Evolutionary conservation across 2,329 filamentous ascomycete species (phyloP).

Genomic region (Colletotrichum euphorbiae): DNA sequence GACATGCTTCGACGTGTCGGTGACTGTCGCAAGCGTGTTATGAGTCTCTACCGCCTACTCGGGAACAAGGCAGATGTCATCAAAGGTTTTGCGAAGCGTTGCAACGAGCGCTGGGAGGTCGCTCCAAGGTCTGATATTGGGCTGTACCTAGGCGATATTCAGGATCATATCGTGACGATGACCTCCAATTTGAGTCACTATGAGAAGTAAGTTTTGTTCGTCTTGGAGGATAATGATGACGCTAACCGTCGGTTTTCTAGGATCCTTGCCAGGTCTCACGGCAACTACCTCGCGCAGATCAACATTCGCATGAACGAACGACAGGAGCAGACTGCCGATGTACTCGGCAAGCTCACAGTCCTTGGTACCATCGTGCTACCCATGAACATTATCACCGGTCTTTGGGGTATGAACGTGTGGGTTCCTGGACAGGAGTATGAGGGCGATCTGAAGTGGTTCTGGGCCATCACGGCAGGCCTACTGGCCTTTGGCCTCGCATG

Average conservation of each 20-base stretch:
- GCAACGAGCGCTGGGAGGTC: slow-evolving; percentile 98
- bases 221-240: too few relatives aligned
- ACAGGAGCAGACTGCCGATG: slow-evolving; percentile 94
- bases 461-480: slow-evolving; percentile 78
- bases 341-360: slow-evolving; percentile 93
- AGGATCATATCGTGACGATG: slow-evolving; percentile 99
- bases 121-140: slow-evolving; percentile 95
- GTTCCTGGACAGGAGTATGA: slow-evolving; percentile 92
- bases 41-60: slow-evolving; percentile 91
- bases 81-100: slow-evolving; percentile 97
- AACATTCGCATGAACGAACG: slow-evolving; percentile 99
- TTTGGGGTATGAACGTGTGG: slow-evolving; percentile 99
- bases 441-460: slow-evolving; percentile 80
- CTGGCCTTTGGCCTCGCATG: slow-evolving; percentile 83
- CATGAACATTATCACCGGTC: slow-evolving; percentile 98
- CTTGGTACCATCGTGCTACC: slow-evolving; percentile 96
- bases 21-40: slow-evolving; percentile 96
- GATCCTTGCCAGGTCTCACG: slow-evolving; percentile 89
- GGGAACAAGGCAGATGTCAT: slow-evolving; percentile 99
- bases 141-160: slow-evolving; percentile 97
- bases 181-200: slow-evolving; percentile 95
- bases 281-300: slow-evolving; percentile 98
- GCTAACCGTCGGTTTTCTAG: slow-evolving; percentile 55
- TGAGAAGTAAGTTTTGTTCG: slow-evolving; percentile 77
- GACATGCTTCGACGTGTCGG: slow-evolving; percentile 95